Base-by-base conservation (phyloP, 2,329 filamentous ascomycete species). In the Capronia epimyces region DNA sequence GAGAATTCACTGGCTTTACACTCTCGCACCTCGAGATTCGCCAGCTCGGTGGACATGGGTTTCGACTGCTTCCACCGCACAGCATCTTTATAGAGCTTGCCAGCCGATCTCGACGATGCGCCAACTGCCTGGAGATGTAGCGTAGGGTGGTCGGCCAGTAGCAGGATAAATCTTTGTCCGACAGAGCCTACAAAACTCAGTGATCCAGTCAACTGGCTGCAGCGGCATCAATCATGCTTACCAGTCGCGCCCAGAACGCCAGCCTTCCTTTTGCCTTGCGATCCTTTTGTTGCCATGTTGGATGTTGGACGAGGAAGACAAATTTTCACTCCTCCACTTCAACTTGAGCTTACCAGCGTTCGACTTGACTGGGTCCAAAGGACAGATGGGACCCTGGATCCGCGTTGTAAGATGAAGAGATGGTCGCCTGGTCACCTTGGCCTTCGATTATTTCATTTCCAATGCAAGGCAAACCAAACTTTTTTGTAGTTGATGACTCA, bases 61-160 rank as follows among this genome's bases (percentile, higher is more conserved):
- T 81, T 74, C 8, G 87, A 80, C 74, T 97, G 91, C 77, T 96
- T 96, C 93, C 93, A 97, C 63, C 82, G 82, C 57, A 94, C 90
- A 32, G 90, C 91, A 79, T 95, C 89, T 70, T 84, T 86, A 77
- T 97, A 97, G 67, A 85, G 86, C 77, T 96, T 96, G 65, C 90
- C 90, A 5, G 88, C 89, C 8, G 89, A 95, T 52, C 88, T 82
- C 52, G 87, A 82, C 15, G 89, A 95, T 29, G 93, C 93, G 57
- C 93, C 93, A 43, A 97, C 81, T 52, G 89, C 89, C 59, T 93
- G 86, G 51, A 97, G 83, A 58, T 82, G 82, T 64, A 97, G 87
- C 69, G 86, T 81, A 13, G 91, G 90, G 72, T 97, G 91, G 48
- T 89, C 79, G 39, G 87, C 84, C 57, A 97, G 84, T 46, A 97